phyloP scores from a whole-genome alignment of 2,329 filamentous ascomycete genomes.

The Didymellaceae sp. region DNA sequence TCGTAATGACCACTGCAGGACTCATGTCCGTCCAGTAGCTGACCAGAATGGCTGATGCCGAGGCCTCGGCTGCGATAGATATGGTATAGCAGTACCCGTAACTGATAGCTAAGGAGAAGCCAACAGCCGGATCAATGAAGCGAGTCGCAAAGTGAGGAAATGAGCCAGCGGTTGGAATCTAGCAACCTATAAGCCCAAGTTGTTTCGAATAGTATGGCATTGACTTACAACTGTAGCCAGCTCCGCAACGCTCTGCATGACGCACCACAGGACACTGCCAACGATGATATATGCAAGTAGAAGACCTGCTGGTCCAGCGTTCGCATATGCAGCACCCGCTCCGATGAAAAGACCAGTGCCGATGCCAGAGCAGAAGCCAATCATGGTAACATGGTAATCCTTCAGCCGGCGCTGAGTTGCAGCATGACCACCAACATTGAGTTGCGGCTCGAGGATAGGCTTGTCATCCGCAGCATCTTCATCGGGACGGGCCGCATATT shows the following conservation, averaged over 20 bases:
- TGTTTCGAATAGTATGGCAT: not conserved
- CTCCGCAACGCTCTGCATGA: constrained; percentile 69
- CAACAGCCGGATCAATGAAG: constrained; percentile 68
- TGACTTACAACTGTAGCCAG: constrained; percentile 55
- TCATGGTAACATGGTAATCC: constrained; percentile 32
- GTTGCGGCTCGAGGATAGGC: constrained; percentile 26
- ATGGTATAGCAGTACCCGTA: constrained; percentile 57
- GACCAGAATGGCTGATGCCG: constrained; percentile 48
- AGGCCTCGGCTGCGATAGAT: constrained; percentile 57
- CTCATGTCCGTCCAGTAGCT: constrained; percentile 54
- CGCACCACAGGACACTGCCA: constrained; percentile 59
- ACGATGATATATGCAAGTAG: constrained; percentile 65
- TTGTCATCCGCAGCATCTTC: constrained; percentile 18
- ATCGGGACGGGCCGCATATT: constrained; percentile 17
- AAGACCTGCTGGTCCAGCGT: constrained; percentile 56
- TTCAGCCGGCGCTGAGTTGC: constrained; percentile 26
- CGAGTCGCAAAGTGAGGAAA: constrained; percentile 68
- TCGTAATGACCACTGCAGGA: constrained; percentile 63
- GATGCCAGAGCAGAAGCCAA: constrained; percentile 29
- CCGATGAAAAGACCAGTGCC: constrained; percentile 30
- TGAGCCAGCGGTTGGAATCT: constrained; percentile 54
- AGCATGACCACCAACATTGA: constrained; percentile 29
- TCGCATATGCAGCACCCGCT: constrained; percentile 27
- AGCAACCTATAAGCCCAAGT: not conserved
- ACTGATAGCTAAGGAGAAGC: constrained; percentile 57